Conservation (phyloP, 192 early-diverging fungal species). For the Pecoramyces ruminantium region DNA sequence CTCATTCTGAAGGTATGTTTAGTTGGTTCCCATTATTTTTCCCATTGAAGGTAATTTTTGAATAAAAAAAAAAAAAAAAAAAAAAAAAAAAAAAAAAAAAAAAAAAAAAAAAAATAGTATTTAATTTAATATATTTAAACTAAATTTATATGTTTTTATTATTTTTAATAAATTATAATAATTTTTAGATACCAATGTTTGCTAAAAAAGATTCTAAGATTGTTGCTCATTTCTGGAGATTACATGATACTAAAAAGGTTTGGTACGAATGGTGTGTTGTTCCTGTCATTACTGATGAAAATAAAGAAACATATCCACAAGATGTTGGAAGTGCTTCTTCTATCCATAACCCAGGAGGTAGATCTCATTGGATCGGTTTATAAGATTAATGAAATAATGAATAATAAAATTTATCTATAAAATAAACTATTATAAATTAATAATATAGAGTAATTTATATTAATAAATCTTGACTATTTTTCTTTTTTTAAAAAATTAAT, state of each 20-base stretch:
- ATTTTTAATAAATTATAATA: constrained; percentile 4
- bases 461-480: too few species aligned
- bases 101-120: too few species aligned
- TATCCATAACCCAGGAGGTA: constrained; percentile 53
- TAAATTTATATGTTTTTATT: not conserved
- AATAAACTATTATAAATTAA: too few species aligned
- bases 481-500: too few species aligned
- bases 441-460: too few species aligned
- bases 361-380: constrained; percentile 63
- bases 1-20: constrained; percentile 86
- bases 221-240: constrained; percentile 69
- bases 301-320: constrained; percentile 7
- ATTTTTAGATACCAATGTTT: constrained; percentile 44
- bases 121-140: too few species aligned
- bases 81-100: too few species aligned
- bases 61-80: too few species aligned
- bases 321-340: constrained; percentile 15
- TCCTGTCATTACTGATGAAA: constrained; percentile 4
- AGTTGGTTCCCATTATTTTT: constrained; percentile 99
- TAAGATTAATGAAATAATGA: constrained; percentile 12
- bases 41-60: constrained; percentile 59
- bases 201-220: constrained; percentile 40
- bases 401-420: too few species aligned
- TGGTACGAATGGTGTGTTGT: constrained; percentile 94
- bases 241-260: constrained; percentile 55